A percentile compares a stretch with the other conserved stretches of the same genome.
Evolutionary conservation across 2,329 filamentous ascomycete species (phyloP).

Genomic region (Xylariales sp.): DNA sequence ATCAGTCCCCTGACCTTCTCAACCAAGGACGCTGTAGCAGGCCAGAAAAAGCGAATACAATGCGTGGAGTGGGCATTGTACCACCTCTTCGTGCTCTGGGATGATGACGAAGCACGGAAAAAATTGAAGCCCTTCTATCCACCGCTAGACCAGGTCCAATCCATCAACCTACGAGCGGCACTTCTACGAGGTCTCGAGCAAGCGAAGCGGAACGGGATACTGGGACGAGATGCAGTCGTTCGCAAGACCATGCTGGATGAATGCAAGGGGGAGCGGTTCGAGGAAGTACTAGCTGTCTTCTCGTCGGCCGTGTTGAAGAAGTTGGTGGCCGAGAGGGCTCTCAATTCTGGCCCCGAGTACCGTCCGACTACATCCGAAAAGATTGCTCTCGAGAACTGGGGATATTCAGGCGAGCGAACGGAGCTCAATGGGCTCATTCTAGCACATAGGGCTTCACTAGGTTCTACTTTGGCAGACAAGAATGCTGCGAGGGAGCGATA

Average conservation of each 20-base stretch:
- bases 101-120: slow-evolving; percentile 67
- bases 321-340: slow-evolving; percentile 42
- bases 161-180: slow-evolving; percentile 80
- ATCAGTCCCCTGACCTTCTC: slow-evolving; percentile 69
- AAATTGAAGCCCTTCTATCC: slow-evolving; percentile 91
- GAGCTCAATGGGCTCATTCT: slow-evolving; percentile 63
- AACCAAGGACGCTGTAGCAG: slow-evolving; percentile 58
- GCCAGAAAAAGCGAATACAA: slow-evolving; percentile 77
- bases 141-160: slow-evolving; percentile 83
- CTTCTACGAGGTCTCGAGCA: slow-evolving; percentile 77
- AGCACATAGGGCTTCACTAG: slow-evolving; percentile 66
- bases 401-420: slow-evolving; percentile 49
- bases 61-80: slow-evolving; percentile 89
- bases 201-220: slow-evolving; percentile 78
- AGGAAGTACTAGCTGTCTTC: slow-evolving; percentile 79
- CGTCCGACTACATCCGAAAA: slow-evolving; percentile 46
- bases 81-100: slow-evolving; percentile 79
- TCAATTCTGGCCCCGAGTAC: slow-evolving; percentile 29
- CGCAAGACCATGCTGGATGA: slow-evolving; percentile 97
- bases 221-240: slow-evolving; percentile 75
- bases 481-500: slow-evolving; percentile 55
- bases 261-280: slow-evolving; percentile 85
- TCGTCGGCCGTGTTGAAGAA: slow-evolving; percentile 79
- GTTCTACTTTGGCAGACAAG: slow-evolving; percentile 54
- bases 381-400: slow-evolving; percentile 55